Conservation (phyloP, 2,329 filamentous ascomycete species). For the Balansia obtecta region DNA sequence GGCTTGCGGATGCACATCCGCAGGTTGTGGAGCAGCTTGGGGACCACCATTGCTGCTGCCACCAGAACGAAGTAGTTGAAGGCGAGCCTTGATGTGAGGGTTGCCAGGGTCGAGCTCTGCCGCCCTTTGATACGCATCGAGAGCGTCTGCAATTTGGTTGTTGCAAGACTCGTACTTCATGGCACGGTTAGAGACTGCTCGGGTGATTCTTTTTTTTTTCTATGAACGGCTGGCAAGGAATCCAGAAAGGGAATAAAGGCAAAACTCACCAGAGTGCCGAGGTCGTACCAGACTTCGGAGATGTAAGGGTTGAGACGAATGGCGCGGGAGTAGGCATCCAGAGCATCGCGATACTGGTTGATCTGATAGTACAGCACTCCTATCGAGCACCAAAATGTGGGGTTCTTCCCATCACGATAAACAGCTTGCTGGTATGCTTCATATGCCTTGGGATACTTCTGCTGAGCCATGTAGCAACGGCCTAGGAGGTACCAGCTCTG, state of each 20-base stretch:
- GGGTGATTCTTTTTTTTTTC: background rate
- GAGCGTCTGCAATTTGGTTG: slow-evolving; percentile 91
- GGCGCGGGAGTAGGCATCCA: slow-evolving; percentile 93
- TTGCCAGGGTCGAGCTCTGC: slow-evolving; percentile 89
- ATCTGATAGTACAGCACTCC: slow-evolving; percentile 99
- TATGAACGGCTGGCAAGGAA: background rate
- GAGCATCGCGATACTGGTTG: slow-evolving; percentile 95
- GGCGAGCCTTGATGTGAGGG: slow-evolving; percentile 87
- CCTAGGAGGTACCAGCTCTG: slow-evolving; percentile 98
- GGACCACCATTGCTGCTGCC: slow-evolving; percentile 59
- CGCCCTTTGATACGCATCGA: slow-evolving; percentile 90
- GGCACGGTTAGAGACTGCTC: slow-evolving; percentile 17
- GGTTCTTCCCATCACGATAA: slow-evolving; percentile 93
- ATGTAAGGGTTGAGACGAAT: slow-evolving; percentile 97
- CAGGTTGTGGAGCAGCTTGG: slow-evolving; percentile 74
- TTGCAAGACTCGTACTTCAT: slow-evolving; percentile 91
- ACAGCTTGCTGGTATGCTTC: slow-evolving; percentile 98
- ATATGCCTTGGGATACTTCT: slow-evolving; percentile 97
- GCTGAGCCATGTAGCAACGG: slow-evolving; percentile 97
- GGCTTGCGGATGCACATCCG: slow-evolving; percentile 90
- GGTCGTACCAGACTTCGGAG: slow-evolving; percentile 97
- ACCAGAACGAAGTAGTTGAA: slow-evolving; percentile 78
- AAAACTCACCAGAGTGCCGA: slow-evolving; percentile 70
- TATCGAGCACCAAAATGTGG: slow-evolving; percentile 99
- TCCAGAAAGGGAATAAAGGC: slow-evolving; percentile 22